phyloP scores from a whole-genome alignment of 495 filamentous ascomycete genomes.

The Penicillium coprophilum region DNA sequence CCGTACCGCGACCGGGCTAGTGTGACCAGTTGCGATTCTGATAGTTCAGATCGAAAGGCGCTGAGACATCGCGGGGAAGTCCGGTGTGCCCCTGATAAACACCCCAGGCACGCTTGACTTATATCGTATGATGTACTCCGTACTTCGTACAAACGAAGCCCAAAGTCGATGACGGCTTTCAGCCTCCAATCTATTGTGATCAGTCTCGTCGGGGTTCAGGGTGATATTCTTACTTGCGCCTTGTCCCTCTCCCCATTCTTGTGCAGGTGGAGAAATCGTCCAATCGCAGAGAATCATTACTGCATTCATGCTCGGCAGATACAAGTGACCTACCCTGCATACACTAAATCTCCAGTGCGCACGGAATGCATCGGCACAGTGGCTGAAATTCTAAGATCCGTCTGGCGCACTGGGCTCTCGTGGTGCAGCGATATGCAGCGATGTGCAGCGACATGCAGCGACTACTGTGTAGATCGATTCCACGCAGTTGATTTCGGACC shows the following conservation, averaged over 20 bases:
- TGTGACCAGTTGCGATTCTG: slow-evolving; percentile 23
- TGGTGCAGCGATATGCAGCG: slow-evolving; percentile 19
- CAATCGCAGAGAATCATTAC: slow-evolving; percentile 8
- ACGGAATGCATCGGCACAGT: slow-evolving; percentile 27
- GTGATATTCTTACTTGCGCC: neutral
- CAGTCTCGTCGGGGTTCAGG: neutral
- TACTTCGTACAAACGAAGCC: too few relatives aligned
- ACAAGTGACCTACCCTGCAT: slow-evolving; percentile 34
- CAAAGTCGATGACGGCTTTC: neutral
- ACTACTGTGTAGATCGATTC: slow-evolving; percentile 29
- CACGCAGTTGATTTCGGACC: slow-evolving; percentile 19
- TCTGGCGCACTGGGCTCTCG: slow-evolving; percentile 15
- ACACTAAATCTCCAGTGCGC: slow-evolving; percentile 27
- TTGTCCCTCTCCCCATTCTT: neutral
- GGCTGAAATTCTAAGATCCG: slow-evolving; percentile 30
- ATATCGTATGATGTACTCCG: neutral
- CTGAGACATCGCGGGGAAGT: slow-evolving; percentile 20
- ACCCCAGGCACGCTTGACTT: neutral
- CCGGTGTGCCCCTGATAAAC: slow-evolving; percentile 5
- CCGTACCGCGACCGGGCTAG: slow-evolving; percentile 23
- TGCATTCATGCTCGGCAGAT: slow-evolving; percentile 17
- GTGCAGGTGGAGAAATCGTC: neutral
- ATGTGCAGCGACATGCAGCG: slow-evolving; percentile 19
- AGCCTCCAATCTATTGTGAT: neutral
- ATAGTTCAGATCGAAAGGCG: slow-evolving; percentile 29